Base-by-base conservation (phyloP, 1,139 yeast genomes). In the Hyphopichia khmerensis region DNA sequence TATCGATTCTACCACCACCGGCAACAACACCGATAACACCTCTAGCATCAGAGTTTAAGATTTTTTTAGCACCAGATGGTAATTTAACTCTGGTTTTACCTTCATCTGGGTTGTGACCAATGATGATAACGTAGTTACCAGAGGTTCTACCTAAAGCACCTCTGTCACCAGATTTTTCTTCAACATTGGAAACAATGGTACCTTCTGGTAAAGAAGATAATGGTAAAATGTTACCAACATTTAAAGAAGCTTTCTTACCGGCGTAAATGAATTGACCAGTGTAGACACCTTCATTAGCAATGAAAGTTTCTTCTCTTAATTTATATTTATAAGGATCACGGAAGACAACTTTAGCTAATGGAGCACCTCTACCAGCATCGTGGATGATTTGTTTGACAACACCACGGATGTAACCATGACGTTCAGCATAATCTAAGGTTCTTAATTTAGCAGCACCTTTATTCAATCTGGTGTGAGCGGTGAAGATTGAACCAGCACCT, bases 351-450 rank as follows among this genome's bases (percentile, higher is more conserved):
- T 88, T 91, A 67, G 98, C 99, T 70, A 93, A 85, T 72, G 99
- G 99, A 73, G 99, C 99, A 82, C 99, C 99, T 80, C 99, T 87
- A 77, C 99, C 99, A 68, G 99, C 95, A 43, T 93, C 99, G 82
- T 93, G 99, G 79, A 93, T 81, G 79, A 93, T 93, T 77, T 87
- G 95, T 86, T 91, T 91, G 63, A 93, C 98, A 61, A 93, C 84
- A 79, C 99, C 99, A 80, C 98, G 95, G 71, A 90, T 84, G 91
- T 91, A 93, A 71, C 99, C 99, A 77, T 93, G 96, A 77, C 96
- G 95, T 82, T 95, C 99, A 75, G 98, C 96, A 69, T 84, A 93
- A 78, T 93, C 99, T 77, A 93, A 87, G 73, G 96, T 87, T 86
- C 99, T 89, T 76, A 91, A 87, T 87, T 91, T 93, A 75, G 99